Percentiles rank a stretch among this genome's conserved stretches.
Conservation (phyloP, 345 rosid genomes). For the Eucalyptus lansdowneana region DNA sequence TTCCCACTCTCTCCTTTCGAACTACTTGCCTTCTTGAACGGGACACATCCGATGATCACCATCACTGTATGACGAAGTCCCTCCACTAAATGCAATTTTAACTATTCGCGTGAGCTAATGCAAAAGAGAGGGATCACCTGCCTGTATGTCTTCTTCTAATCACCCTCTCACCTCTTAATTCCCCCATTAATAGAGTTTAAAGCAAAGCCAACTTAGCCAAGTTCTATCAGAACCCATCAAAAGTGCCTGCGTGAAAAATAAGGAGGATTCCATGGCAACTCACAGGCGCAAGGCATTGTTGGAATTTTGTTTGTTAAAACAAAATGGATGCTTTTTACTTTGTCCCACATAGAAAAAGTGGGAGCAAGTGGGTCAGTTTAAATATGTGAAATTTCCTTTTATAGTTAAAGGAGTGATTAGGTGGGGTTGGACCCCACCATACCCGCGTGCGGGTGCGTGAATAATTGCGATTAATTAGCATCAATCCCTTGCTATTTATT, state of each 20-base stretch:
- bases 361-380: too few relatives aligned
- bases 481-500: too few relatives aligned
- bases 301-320: too few relatives aligned
- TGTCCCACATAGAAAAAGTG: too few relatives aligned
- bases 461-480: too few relatives aligned
- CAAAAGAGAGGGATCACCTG: not conserved
- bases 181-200: not conserved
- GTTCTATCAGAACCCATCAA: not conserved
- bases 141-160: not conserved
- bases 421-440: too few relatives aligned
- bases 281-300: not conserved
- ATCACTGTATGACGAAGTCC: not conserved
- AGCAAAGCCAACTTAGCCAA: not conserved
- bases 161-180: not conserved
- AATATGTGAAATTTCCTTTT: too few relatives aligned
- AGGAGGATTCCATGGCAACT: not conserved
- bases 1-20: not conserved
- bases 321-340: too few relatives aligned
- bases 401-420: too few relatives aligned
- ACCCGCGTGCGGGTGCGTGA: too few relatives aligned
- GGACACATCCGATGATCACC: not conserved
- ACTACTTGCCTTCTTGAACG: fast-evolving
- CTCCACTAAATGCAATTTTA: not conserved
- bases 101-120: fast-evolving
- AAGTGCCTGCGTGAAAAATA: not conserved